Conservation (phyloP, 2,329 filamentous ascomycete genomes). For the Calonectria pseudoturangicola region DNA sequence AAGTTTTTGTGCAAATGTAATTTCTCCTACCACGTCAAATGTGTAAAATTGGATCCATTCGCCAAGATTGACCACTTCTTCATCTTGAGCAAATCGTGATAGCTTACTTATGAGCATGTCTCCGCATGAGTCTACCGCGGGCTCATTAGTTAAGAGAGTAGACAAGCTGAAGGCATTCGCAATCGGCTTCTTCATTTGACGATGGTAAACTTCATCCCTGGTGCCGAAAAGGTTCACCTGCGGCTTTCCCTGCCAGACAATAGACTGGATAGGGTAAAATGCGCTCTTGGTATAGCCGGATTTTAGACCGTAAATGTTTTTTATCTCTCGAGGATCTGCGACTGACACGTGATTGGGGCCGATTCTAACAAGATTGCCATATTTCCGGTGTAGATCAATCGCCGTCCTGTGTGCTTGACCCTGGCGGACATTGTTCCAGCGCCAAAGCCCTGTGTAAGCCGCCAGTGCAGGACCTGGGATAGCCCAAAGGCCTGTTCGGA, state of each 20-base stretch:
- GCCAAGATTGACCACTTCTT: constrained; percentile 18
- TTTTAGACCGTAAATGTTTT: constrained; percentile 43
- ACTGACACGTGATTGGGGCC: constrained; percentile 41
- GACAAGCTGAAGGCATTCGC: constrained; percentile 34
- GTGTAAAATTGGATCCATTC: constrained; percentile 39
- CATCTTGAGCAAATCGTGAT: not conserved
- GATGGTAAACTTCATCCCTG: constrained; percentile 36
- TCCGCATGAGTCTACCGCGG: constrained; percentile 28
- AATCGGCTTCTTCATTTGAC: constrained; percentile 35
- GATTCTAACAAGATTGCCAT: constrained; percentile 27
- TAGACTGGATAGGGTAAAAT: constrained; percentile 37
- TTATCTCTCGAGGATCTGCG: constrained; percentile 39
- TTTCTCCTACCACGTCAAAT: constrained; percentile 70
- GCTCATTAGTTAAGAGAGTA: constrained; percentile 29
- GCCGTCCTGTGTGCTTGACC: constrained; percentile 36
- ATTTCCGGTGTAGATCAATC: constrained; percentile 26
- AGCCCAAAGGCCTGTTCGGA: constrained; percentile 2
- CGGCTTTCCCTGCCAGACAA: constrained; percentile 34
- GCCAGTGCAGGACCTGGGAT: constrained; percentile 29
- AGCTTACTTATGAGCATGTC: constrained; percentile 26
- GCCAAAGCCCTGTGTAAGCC: constrained; percentile 32
- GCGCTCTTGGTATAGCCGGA: constrained; percentile 41
- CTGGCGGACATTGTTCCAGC: constrained; percentile 29
- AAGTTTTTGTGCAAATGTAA: constrained; percentile 62
- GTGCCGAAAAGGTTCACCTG: constrained; percentile 32